Conservation (phyloP, 1,284 basidiomycete genomes). For the Heterobasidion annosum region DNA sequence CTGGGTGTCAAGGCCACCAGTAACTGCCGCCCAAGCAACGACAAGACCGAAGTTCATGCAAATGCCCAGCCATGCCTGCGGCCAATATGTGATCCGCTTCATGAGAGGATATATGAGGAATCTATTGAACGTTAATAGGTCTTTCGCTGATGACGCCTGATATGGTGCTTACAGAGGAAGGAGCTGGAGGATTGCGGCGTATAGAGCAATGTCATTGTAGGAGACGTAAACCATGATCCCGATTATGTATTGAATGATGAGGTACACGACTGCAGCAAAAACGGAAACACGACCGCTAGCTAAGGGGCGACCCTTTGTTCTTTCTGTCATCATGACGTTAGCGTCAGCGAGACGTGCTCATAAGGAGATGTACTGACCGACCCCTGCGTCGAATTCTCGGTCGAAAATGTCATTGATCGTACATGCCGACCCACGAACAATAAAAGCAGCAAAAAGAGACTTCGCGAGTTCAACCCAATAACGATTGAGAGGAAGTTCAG, state of each 20-base stretch:
- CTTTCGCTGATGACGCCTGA: background rate
- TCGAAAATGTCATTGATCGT: constrained; percentile 49
- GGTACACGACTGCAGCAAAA: constrained; percentile 26
- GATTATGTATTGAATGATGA: constrained; percentile 30
- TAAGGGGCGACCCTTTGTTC: constrained; percentile 36
- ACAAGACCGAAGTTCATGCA: constrained; percentile 46
- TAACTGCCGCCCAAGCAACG: constrained; percentile 36
- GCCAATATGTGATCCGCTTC: constrained; percentile 64
- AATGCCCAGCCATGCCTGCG: constrained; percentile 67
- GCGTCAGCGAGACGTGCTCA: background rate
- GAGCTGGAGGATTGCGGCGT: constrained; percentile 29
- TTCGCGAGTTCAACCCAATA: constrained; percentile 11
- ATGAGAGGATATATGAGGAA: constrained; percentile 38
- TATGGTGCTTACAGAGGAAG: constrained; percentile 32
- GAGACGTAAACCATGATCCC: constrained; percentile 29
- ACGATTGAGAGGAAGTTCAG: constrained; percentile 7
- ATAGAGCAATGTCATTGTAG: constrained; percentile 26
- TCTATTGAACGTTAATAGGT: constrained; percentile 1
- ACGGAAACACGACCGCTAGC: constrained; percentile 39
- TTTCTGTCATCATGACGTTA: constrained; percentile 20
- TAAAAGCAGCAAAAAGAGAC: constrained; percentile 9
- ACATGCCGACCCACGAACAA: constrained; percentile 26
- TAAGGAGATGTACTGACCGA: constrained; percentile 26
- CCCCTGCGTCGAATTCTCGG: constrained; percentile 37
- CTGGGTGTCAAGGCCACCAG: constrained; percentile 25